phyloP scores from a whole-genome alignment of 208 protist genomes.

The Perkinsela sp. region DNA sequence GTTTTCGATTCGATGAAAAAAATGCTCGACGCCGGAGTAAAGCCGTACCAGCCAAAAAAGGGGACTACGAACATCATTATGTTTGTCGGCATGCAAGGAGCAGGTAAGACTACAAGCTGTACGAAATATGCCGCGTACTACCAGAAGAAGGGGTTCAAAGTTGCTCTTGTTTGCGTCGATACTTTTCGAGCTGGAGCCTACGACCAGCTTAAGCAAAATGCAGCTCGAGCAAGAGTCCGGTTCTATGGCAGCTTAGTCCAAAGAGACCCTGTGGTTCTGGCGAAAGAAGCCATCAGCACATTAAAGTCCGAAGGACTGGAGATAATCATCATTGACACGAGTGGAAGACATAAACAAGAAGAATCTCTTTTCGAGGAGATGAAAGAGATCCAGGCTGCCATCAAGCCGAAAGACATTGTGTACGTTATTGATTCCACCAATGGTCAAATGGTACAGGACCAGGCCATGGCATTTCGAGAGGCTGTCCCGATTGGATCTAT shows the following conservation, averaged over 20 bases:
- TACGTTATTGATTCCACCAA: constrained; percentile 92
- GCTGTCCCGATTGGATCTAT: constrained; percentile 80
- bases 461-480: constrained; percentile 64
- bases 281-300: constrained; percentile 76
- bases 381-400: constrained; percentile 57
- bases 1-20: constrained; percentile 80
- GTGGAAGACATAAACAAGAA: constrained; percentile 93
- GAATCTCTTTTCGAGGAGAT: constrained; percentile 92
- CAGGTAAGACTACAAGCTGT: constrained; percentile 90
- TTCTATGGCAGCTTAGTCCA: constrained; percentile 88
- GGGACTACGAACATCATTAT: constrained; percentile 90
- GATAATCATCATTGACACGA: constrained; percentile 97
- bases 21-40: constrained; percentile 82
- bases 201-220: constrained; percentile 94
- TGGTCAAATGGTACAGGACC: constrained; percentile 81
- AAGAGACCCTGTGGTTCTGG: constrained; percentile 82
- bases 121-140: constrained; percentile 87
- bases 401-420: constrained; percentile 79
- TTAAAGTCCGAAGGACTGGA: constrained; percentile 83
- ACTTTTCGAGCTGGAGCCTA: constrained; percentile 89
- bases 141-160: constrained; percentile 76
- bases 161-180: constrained; percentile 88
- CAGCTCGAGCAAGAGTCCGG: constrained; percentile 85
- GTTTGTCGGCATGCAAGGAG: constrained; percentile 95
- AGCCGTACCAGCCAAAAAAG: constrained; percentile 78